Conservation (phyloP, 371 early-diverging fungal species). For the Apophysomyces ossiformis region DNA sequence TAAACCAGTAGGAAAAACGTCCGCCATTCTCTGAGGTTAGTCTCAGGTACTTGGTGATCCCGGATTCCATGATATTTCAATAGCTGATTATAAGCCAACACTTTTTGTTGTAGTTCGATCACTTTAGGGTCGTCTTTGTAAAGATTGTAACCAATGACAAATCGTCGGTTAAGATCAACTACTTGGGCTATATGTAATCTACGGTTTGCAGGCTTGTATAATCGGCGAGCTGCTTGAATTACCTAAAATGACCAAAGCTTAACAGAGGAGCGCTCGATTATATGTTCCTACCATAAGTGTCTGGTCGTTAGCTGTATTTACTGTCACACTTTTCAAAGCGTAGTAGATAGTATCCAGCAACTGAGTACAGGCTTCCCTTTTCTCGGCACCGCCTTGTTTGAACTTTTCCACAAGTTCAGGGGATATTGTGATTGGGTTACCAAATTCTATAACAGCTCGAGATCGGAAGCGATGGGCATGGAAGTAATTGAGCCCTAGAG, state of each 20-base stretch:
- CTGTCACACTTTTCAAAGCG: conserved; percentile 79
- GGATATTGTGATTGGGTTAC: conserved; percentile 79
- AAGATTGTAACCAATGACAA: conserved; percentile 85
- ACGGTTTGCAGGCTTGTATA: conserved; percentile 86
- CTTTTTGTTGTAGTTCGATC: conserved; percentile 68
- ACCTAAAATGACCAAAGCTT: conserved; percentile 49
- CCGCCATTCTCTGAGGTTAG: conserved; percentile 65
- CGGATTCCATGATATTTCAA: conserved; percentile 90
- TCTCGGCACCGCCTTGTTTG: conserved; percentile 76
- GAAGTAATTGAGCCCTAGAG: conserved; percentile 84
- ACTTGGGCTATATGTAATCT: conserved; percentile 83
- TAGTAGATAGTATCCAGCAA: conserved; percentile 75
- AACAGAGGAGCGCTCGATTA: neutral
- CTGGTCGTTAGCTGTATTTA: conserved; percentile 90
- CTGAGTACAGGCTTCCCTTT: conserved; percentile 74
- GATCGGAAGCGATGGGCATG: conserved; percentile 93
- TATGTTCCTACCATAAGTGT: conserved; percentile 72
- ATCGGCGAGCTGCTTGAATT: conserved; percentile 91
- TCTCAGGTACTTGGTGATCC: conserved; percentile 95
- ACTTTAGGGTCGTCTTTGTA: conserved; percentile 86
- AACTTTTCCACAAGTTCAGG: conserved; percentile 79
- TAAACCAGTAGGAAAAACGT: conserved; percentile 76
- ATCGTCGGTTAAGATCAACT: conserved; percentile 89
- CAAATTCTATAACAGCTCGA: conserved; percentile 92
- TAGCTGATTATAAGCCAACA: conserved; percentile 86